Base-by-base conservation (phyloP, 345 rosid species). In the Euphorbia tirucalli region DNA sequence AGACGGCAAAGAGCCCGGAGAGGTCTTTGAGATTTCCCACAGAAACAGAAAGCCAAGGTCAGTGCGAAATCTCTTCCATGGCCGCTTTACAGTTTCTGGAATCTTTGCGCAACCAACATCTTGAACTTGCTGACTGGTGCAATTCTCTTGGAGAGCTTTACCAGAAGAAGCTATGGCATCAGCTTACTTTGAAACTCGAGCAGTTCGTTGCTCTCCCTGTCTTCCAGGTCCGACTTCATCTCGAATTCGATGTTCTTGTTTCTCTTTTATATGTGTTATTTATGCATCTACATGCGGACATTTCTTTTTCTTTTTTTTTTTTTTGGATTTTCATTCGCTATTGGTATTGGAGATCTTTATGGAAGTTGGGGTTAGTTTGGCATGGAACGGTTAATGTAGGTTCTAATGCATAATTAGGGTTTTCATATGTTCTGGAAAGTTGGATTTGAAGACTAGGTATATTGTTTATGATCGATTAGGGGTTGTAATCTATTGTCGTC, bases 101-200 rank as follows among this genome's bases (percentile, higher is more conserved):
- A 58, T 71, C 94, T 44, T 84, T 79, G 66, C 86, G 93, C 65
- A 87, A 54, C 65, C 82, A 82, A 64, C 87, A 89, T 54, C 98
- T 98, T 11, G 99, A 96, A 78, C 87, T 88, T 22, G 84, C 82
- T n/a, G 98, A 93, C 32, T 96, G 99, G 99, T 93, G 78, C 89
- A 86, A 84, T 82, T 77, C 94, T 31, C 80, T 96, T 7, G 90
- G 96, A 75, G 97, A 96, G 88, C 96, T 96, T 83, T 96, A 96
- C 78, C 91, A 91, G 86, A 88, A 83, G 87, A 96, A 96, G 92
- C 99, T 96, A n/a, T 96, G 99, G 98, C 97, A 96, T 73, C 97
- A 96, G 81, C 98, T 96, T 74, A 86, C 98, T 77, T 86, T 90
- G 79, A 96, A 96, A 90, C 98, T 96, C 44, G 98, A 96, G 59